phyloP scores from a whole-genome alignment of 495 filamentous ascomycete species.

The Aspergillus biplanus region DNA sequence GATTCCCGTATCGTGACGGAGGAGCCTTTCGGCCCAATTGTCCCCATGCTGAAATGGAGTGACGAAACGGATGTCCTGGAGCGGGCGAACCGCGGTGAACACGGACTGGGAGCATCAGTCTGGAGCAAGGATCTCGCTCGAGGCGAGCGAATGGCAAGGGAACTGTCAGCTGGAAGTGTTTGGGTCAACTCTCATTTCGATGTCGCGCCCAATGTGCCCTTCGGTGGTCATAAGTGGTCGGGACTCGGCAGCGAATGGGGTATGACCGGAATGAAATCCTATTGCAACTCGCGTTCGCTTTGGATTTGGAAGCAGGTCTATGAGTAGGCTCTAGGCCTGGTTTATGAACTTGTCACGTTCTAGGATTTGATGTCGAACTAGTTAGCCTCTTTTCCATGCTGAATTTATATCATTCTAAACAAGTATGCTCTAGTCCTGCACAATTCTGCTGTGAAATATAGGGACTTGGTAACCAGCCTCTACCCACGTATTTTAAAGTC shows the following conservation, averaged over 20 bases:
- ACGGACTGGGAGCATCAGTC: constrained; percentile 60
- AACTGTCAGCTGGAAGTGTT: constrained; percentile 58
- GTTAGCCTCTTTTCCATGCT: too few species aligned
- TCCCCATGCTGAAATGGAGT: constrained; percentile 59
- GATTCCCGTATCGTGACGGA: constrained; percentile 51
- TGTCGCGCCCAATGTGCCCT: constrained; percentile 55
- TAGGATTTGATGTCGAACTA: too few species aligned
- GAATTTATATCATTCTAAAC: too few species aligned
- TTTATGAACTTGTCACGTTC: too few species aligned
- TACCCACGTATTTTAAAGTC: too few species aligned
- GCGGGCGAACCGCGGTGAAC: constrained; percentile 58
- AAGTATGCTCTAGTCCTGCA: too few species aligned
- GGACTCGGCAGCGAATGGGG: constrained; percentile 70
- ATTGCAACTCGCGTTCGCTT: constrained; percentile 57
- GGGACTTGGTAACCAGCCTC: too few species aligned
- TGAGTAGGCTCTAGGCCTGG: background rate
- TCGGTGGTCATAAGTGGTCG: constrained; percentile 67
- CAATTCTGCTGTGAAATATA: too few species aligned
- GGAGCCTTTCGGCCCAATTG: constrained; percentile 58
- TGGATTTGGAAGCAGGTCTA: constrained; percentile 21
- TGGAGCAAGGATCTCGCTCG: constrained; percentile 56
- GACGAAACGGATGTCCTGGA: constrained; percentile 61
- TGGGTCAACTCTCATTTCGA: constrained; percentile 61
- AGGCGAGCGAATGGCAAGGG: constrained; percentile 53
- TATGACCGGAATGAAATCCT: constrained; percentile 59